Evolutionary conservation across 495 filamentous ascomycete genomes (phyloP).

Genomic region (Evansstolkia leycettana): DNA sequence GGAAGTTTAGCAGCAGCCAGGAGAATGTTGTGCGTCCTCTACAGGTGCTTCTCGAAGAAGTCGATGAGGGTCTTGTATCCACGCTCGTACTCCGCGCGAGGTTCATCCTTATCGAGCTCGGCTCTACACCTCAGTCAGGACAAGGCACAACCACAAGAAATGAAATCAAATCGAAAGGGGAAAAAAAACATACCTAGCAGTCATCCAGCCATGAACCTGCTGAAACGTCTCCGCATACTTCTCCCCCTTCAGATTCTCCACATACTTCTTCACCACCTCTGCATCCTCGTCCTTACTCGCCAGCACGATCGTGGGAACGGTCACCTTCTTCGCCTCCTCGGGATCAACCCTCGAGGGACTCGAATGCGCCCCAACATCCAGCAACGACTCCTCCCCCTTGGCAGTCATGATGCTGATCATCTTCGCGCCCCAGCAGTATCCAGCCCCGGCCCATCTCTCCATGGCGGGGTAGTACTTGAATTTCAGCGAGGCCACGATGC

Average conservation of each 20-base stretch:
- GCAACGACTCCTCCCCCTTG: conserved; percentile 5
- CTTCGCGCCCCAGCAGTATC: conserved; percentile 18
- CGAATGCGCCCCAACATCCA: conserved; percentile 6
- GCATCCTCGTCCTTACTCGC: conserved; percentile 17
- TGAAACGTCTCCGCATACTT: not conserved
- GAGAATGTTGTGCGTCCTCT: conserved; percentile 53
- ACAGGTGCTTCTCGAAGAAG: not conserved
- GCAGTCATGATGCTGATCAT: conserved; percentile 8
- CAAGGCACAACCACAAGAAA: not conserved
- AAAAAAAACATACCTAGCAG: not conserved
- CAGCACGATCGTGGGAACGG: conserved; percentile 51
- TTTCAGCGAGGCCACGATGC: conserved; percentile 6
- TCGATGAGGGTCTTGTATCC: not conserved
- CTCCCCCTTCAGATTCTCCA: not conserved
- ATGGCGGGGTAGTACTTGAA: conserved; percentile 8
- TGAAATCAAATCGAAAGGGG: not conserved
- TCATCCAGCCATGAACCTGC: not conserved
- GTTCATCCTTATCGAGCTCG: not conserved
- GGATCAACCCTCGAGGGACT: conserved; percentile 7
- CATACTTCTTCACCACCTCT: not conserved
- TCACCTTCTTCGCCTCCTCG: conserved; percentile 44
- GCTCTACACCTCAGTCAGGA: too few relatives aligned
- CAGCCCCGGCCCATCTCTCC: conserved; percentile 9
- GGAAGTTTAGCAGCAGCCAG: conserved; percentile 90
- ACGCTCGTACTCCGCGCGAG: not conserved